Percentiles rank a stretch among this genome's conserved stretches.
These are phyloP conservation scores for Leishmania tarentolae DNA, from an alignment of 208 protist species.

Conservation along the genomic window DNA sequence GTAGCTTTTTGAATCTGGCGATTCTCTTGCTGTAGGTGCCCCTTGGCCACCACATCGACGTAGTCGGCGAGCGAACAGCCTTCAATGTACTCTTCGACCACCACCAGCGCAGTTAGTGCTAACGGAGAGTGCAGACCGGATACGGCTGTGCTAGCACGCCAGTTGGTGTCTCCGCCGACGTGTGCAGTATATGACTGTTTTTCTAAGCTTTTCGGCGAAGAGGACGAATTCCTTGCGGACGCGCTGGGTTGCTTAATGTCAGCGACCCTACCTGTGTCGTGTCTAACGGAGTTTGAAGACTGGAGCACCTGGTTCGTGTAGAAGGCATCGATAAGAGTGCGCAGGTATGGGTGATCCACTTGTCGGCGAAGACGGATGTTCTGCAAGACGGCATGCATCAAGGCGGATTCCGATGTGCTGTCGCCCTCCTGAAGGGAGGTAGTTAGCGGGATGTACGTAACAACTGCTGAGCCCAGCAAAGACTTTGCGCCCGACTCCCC, in stretches of 20 bases:
- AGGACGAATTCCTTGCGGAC: neutral
- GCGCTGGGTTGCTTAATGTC: neutral
- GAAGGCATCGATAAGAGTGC: conserved; percentile 28
- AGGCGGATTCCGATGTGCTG: conserved; percentile 4
- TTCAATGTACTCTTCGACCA: conserved; percentile 27
- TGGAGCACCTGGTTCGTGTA: conserved; percentile 12
- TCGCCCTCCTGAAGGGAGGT: conserved; percentile 17
- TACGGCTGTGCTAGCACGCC: neutral
- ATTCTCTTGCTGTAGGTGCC: neutral
- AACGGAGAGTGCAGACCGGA: neutral
- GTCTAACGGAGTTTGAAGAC: neutral
- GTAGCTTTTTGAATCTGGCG: conserved; percentile 18
- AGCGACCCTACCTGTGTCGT: neutral
- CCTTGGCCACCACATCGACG: conserved; percentile 12
- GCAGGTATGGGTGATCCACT: conserved; percentile 24
- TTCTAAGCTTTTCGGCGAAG: neutral
- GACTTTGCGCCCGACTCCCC: neutral
- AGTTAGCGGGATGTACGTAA: conserved; percentile 29
- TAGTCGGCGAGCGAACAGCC: conserved; percentile 33
- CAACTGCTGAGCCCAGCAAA: neutral
- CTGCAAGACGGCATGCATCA: conserved; percentile 7
- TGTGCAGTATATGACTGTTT: neutral
- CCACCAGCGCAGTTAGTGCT: conserved; percentile 7
- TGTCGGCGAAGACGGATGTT: conserved; percentile 24
- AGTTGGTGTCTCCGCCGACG: neutral